Conservation (phyloP, 2,329 filamentous ascomycete species). For the Aureobasidium sp. region DNA sequence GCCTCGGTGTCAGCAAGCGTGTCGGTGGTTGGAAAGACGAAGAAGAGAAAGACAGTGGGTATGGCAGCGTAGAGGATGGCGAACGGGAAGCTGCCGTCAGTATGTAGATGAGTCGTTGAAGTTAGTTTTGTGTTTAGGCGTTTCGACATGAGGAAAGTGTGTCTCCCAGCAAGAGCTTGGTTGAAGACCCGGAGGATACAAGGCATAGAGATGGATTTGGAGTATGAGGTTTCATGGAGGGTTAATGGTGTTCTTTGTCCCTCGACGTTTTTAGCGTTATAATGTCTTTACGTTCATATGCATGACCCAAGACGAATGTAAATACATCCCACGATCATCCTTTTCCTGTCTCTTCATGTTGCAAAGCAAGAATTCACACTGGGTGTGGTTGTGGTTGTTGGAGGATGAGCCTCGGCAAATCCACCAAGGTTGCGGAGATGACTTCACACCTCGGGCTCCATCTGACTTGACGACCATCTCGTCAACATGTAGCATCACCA, state of each 20-base stretch:
- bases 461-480: background rate
- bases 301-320: background rate
- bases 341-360: no score
- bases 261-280: background rate
- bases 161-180: constrained; percentile 3
- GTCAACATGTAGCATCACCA: background rate
- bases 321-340: background rate
- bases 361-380: no score
- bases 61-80: constrained; percentile 21
- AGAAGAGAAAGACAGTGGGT: constrained; percentile 26
- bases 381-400: background rate
- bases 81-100: background rate
- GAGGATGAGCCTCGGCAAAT: background rate
- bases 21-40: constrained; percentile 33
- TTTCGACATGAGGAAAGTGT: background rate
- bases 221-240: background rate
- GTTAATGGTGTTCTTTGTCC: background rate
- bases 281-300: constrained; percentile 9
- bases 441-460: background rate
- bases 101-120: background rate
- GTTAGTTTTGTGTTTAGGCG: background rate
- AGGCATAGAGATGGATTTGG: background rate
- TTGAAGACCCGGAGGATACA: background rate
- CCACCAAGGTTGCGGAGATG: constrained; percentile 11
- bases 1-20: constrained; percentile 37